Evolutionary conservation across 768 basidiomycete species (phyloP), one percentile per base, ranked within the genome.

Genomic region (Termitomyces sp.): DNA sequence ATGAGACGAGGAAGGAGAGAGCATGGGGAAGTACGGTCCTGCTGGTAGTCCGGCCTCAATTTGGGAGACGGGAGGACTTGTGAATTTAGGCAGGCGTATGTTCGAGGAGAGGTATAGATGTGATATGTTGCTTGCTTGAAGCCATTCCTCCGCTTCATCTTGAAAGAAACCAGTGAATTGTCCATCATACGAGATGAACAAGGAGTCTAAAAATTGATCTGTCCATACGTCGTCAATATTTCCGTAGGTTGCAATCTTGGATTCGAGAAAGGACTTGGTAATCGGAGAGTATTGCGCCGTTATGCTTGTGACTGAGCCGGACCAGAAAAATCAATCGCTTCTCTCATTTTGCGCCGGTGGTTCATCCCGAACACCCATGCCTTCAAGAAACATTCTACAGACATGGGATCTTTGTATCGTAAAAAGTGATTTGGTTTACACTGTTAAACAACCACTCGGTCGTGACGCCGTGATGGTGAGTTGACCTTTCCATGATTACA

Each of bases 171-270:
- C 68, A 17, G 55, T 66, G 2, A 60, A 50, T 2, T 65, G 64
- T 5, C 71, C 72, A n/a, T 69, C 67, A 52, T 73, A 72, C 6
- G 66, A 65, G 17, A 77, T 65, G 50, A 75, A 65, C 14, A 75
- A 51, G 6, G 66, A 64, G 45, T 73, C 64, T 34, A 73, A 43
- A 59, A 75, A 75, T 7, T 56, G 42, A 9, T 69, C 63, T 12
- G 62, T 72, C 75, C 74, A 76, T 3, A 74, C 74, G 62, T 77
- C 74, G 52, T 77, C 76, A 32, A 69, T 54, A 15, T 59, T 56
- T 17, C 55, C 56, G 53, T 65, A 74, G 14, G 66, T 15, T 5
- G 63, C 45, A 8, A 74, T 59, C 43, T 73, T 70, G 0, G 67
- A 52, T 57, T 72, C 63, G 9, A 76, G 67, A 59, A 68, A 68